These are phyloP conservation scores for Calonectria ilicicola DNA, from an alignment of 2,329 filamentous ascomycete species.

Conservation along the genomic window DNA sequence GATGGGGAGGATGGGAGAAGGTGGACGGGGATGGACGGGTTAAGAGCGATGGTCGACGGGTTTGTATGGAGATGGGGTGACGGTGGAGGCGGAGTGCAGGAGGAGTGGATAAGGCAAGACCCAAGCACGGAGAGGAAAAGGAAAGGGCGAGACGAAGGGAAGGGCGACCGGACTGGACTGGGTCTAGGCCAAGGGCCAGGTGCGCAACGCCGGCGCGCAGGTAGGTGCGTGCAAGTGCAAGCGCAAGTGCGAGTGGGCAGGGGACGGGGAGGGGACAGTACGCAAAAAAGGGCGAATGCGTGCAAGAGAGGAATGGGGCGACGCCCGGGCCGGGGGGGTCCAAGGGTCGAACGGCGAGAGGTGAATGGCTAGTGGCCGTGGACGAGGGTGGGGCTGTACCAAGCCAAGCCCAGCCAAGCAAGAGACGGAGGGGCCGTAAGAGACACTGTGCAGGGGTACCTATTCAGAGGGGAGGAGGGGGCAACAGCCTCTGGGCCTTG, in stretches of 20 bases:
- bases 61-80: conserved; percentile 32
- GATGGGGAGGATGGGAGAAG: conserved; percentile 23
- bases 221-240: conserved; percentile 26
- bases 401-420: conserved; percentile 25
- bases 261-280: conserved; percentile 1
- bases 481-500: neutral
- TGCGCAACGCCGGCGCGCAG: conserved; percentile 6
- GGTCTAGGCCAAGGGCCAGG: conserved; percentile 19
- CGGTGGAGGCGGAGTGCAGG: conserved; percentile 33
- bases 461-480: conserved; percentile 9
- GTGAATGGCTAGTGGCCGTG: conserved; percentile 28
- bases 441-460: conserved; percentile 43
- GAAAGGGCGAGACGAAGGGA: conserved; percentile 16
- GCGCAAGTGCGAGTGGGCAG: conserved; percentile 30
- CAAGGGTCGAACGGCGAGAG: conserved; percentile 18
- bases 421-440: conserved; percentile 31
- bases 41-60: conserved; percentile 28
- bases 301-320: conserved; percentile 23
- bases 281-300: conserved; percentile 18
- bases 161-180: conserved; percentile 11
- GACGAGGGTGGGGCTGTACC: conserved; percentile 18
- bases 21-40: conserved; percentile 28
- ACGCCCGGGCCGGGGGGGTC: conserved; percentile 14
- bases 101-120: conserved; percentile 28
- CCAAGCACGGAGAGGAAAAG: conserved; percentile 2